A percentile compares a stretch with the other conserved stretches of the same genome.
Evolutionary conservation across 495 filamentous ascomycete genomes (phyloP).

Genomic region (Rhypophila decipiens): DNA sequence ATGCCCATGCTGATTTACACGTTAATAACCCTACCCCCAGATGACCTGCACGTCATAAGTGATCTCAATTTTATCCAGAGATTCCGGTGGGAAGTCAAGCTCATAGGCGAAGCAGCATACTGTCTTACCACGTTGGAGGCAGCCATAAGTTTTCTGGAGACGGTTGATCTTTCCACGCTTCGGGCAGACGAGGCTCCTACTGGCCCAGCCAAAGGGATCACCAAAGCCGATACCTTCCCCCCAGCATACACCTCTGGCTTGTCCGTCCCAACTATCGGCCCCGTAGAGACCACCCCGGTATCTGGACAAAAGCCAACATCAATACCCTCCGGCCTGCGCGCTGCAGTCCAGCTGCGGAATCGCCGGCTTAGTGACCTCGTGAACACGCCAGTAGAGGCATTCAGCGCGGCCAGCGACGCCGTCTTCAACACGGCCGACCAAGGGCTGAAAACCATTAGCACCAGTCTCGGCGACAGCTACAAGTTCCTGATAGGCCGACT

Average conservation of each 20-base stretch:
- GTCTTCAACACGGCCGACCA: constrained; percentile 85
- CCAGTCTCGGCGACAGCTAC: constrained; percentile 81
- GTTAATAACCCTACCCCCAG: constrained; percentile 81
- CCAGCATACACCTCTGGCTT: constrained; percentile 38
- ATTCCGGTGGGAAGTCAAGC: constrained; percentile 78
- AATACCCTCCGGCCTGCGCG: constrained; percentile 33
- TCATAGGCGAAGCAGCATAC: constrained; percentile 91
- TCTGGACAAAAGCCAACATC: constrained; percentile 33
- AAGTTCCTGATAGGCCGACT: constrained; percentile 89
- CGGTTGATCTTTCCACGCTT: constrained; percentile 87
- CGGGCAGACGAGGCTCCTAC: constrained; percentile 68
- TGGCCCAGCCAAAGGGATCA: constrained; percentile 55
- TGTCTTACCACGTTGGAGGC: constrained; percentile 96
- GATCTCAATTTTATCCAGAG: constrained; percentile 91
- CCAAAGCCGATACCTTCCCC: constrained; percentile 46
- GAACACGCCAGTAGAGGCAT: constrained; percentile 67
- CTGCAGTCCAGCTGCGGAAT: constrained; percentile 38
- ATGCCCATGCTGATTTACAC: constrained; percentile 94
- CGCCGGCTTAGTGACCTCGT: constrained; percentile 78
- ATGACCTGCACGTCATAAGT: constrained; percentile 83
- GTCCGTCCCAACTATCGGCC: constrained; percentile 5
- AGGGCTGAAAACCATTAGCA: constrained; percentile 81
- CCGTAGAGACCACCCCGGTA: constrained; percentile 16
- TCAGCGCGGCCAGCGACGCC: constrained; percentile 77
- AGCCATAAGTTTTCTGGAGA: constrained; percentile 92